A percentile compares a stretch with the other conserved stretches of the same genome.
Evolutionary conservation across 148 eudicot species (phyloP).

Genomic region (Cornus controversa): DNA sequence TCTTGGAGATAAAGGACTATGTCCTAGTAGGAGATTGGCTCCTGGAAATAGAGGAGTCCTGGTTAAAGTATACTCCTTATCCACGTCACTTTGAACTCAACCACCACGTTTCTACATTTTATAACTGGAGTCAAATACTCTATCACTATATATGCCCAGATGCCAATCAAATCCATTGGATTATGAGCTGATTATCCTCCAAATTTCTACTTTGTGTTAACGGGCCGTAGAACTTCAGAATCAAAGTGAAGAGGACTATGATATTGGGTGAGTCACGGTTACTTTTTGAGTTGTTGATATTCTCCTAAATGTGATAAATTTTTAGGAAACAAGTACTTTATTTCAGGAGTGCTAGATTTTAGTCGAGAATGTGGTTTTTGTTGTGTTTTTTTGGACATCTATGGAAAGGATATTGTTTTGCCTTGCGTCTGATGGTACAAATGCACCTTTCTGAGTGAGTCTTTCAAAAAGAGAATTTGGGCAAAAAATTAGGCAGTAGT

Average conservation of each 20-base stretch:
- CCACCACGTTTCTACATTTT: no score
- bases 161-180: not conserved
- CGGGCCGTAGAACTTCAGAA: slow-evolving; percentile 94
- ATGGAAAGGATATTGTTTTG: not conserved
- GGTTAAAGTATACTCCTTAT: no score
- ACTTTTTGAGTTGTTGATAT: not conserved
- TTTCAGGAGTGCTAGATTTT: no score
- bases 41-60: no score
- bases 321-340: no score
- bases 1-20: no score
- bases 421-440: not conserved
- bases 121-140: no score
- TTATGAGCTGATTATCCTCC: not conserved
- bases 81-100: no score
- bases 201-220: slow-evolving; percentile 1
- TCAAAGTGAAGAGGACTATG: slow-evolving; percentile 90
- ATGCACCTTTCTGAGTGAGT: no score
- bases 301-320: not conserved
- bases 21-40: no score
- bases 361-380: not conserved
- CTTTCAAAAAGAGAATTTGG: no score
- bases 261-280: slow-evolving; percentile 67
- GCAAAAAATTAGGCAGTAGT: not conserved
- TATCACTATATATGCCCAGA: no score
- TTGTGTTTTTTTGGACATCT: not conserved